Percentiles rank a stretch among this genome's conserved stretches.
phyloP scores from a whole-genome alignment of 345 rosid species.

The Euphorbia lathyris region DNA sequence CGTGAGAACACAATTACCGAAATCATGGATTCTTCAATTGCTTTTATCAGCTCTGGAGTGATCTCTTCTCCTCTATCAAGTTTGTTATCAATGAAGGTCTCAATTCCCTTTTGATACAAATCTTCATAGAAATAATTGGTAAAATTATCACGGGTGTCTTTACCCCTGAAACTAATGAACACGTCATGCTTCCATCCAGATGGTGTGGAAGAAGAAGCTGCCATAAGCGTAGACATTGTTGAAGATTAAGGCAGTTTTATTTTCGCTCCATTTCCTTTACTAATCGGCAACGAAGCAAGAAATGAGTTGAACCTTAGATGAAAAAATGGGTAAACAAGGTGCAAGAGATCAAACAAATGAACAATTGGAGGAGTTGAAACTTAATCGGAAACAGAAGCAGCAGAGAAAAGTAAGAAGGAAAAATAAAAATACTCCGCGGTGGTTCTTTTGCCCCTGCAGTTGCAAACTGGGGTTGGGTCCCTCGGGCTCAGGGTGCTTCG shows the following conservation, averaged over 20 bases:
- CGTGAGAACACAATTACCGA: conserved; percentile 14
- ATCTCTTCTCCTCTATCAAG: conserved; percentile 12
- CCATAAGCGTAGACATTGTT: background rate
- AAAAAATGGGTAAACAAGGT: too few relatives aligned
- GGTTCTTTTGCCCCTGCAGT: too few relatives aligned
- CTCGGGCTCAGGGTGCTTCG: too few relatives aligned
- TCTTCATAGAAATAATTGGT: background rate
- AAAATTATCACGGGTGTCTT: conserved; percentile 3
- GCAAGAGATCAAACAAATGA: too few relatives aligned
- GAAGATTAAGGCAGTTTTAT: background rate
- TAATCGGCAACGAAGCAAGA: too few relatives aligned
- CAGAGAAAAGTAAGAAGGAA: too few relatives aligned
- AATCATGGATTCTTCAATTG: conserved; percentile 17
- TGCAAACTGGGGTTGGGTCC: too few relatives aligned
- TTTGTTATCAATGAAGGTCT: conserved; percentile 13
- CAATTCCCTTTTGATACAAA: conserved; percentile 5
- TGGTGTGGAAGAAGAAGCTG: background rate
- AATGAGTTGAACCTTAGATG: too few relatives aligned
- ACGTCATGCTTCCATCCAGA: conserved; percentile 3
- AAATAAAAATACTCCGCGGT: too few relatives aligned
- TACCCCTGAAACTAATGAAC: conserved; percentile 12
- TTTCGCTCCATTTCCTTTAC: too few relatives aligned
- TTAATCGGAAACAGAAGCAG: too few relatives aligned
- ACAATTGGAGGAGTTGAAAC: too few relatives aligned
- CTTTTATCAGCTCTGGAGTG: conserved; percentile 6